Base-by-base conservation (phyloP, 495 filamentous ascomycete species). In the Rusavskia elegans region DNA sequence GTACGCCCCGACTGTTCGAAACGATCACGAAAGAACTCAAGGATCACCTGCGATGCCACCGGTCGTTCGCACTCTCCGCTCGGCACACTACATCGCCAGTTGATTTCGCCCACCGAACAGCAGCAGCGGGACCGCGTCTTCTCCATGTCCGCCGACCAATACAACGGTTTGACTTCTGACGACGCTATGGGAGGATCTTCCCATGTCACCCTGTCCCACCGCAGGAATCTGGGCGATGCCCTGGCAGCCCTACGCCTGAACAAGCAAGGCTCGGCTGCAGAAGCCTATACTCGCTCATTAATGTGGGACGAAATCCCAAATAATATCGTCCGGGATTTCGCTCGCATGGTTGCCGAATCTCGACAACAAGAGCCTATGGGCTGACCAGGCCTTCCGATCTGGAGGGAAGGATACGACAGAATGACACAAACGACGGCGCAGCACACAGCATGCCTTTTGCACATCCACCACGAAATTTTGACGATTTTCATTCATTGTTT, bases 241-340 rank as follows among this genome's bases (percentile, higher is more conserved):
- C 74, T 96, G 32, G 82, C 84, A 55, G 82, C 76, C 27, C 86
- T 93, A 81, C 79, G 87, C 55, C 74, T 68, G 63, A 69, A 71
- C 55, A 74, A 71, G 60, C 81, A 84, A 60, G 71, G 78, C 52
- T 76, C 74, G 49, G 86, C 79, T 36, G 83, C 85, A 29, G 88
- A 94, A 60, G 86, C 96, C 40, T 95, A 97, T 68, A 92, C 87
- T 27, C 75, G 90, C 29, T 92, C 86, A 48, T 75, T 98, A 53
- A 82, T 98, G 59, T 96, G 89, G 89, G 89, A 95, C 60, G 82
- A 84, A 63, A 85, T 98, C 55, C 88, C 93, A 44, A 72, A 80
- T 56, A 88, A 98, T 61, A 86, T 96, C 44, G 89, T 98, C 49
- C 79, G 81, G 53, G 85, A 90, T 67, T 98, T 97, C 70, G 84